A percentile compares a stretch with the other conserved stretches of the same genome.
Evolutionary conservation across 2,329 filamentous ascomycete genomes (phyloP).

Genomic region (Tetracladium maxilliforme): DNA sequence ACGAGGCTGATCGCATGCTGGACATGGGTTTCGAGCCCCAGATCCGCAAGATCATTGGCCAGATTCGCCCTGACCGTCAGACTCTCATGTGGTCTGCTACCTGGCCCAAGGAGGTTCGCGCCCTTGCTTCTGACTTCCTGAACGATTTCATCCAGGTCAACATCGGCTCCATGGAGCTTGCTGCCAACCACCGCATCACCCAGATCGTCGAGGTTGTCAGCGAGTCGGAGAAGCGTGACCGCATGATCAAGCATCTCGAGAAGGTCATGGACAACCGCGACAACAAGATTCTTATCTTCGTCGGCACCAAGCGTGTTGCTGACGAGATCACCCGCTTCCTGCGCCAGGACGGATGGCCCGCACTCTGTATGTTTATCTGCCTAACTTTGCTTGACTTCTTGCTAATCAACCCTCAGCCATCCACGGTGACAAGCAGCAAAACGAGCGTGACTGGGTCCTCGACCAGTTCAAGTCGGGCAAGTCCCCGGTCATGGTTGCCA

Average conservation of each 20-base stretch:
- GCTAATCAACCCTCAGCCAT: slow-evolving; percentile 51
- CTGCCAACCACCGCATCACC: slow-evolving; percentile 94
- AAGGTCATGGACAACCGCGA: slow-evolving; percentile 93
- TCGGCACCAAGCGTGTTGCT: slow-evolving; percentile 83
- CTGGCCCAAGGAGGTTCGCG: slow-evolving; percentile 96
- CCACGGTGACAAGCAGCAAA: slow-evolving; percentile 98
- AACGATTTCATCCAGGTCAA: slow-evolving; percentile 98
- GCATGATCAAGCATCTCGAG: slow-evolving; percentile 95
- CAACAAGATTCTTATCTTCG: slow-evolving; percentile 95
- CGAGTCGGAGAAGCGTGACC: slow-evolving; percentile 94
- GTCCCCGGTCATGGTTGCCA: slow-evolving; percentile 99
- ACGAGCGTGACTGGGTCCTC: slow-evolving; percentile 98
- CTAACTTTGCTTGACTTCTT: slow-evolving; percentile 27
- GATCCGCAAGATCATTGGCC: slow-evolving; percentile 95
- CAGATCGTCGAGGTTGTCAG: slow-evolving; percentile 94
- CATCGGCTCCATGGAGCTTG: slow-evolving; percentile 89
- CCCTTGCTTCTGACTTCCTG: slow-evolving; percentile 80
- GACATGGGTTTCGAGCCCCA: slow-evolving; percentile 99
- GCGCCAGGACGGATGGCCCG: slow-evolving; percentile 94
- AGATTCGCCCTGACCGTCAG: slow-evolving; percentile 96
- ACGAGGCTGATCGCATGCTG: slow-evolving; percentile 98
- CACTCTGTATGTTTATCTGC: slow-evolving; percentile 60
- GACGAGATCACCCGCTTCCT: slow-evolving; percentile 97
- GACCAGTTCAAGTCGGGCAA: slow-evolving; percentile 99
- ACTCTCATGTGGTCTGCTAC: slow-evolving; percentile 99